Evolutionary conservation across 169 alveolate genomes (phyloP).

Genomic region (Plasmodium coatneyi): DNA sequence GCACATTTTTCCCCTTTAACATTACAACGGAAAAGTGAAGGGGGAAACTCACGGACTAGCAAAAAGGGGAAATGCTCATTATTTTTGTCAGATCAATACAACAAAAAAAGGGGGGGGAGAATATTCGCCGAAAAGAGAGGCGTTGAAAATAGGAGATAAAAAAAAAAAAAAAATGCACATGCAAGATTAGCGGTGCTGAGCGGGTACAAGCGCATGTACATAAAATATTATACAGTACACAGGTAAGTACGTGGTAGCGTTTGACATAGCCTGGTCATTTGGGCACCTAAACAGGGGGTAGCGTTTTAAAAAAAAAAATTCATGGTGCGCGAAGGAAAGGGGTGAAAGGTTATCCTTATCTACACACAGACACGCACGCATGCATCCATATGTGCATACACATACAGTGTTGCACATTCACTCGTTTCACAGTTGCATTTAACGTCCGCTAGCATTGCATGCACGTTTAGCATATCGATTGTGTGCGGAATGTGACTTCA

Average conservation of each 20-base stretch:
- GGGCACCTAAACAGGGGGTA: background rate
- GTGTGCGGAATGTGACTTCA: background rate
- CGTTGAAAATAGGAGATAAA: background rate
- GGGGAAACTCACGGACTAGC: background rate
- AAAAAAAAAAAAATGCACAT: background rate
- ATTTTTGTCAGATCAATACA: background rate
- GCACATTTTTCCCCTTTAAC: background rate
- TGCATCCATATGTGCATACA: background rate
- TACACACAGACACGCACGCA: background rate
- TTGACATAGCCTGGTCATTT: background rate
- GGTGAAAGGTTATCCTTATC: background rate
- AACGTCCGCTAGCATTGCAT: background rate
- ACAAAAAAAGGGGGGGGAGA: background rate
- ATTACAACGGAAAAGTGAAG: background rate
- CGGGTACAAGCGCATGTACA: background rate
- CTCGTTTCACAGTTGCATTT: background rate
- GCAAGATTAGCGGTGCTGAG: background rate
- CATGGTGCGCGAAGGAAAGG: background rate
- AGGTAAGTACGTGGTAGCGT: background rate
- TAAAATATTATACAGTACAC: background rate
- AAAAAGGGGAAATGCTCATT: background rate
- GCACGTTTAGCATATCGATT: background rate
- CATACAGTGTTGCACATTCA: background rate
- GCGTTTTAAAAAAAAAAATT: background rate
- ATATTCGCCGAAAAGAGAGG: background rate